A percentile compares a stretch with the other conserved stretches of the same genome.
Evolutionary conservation across 352 stramenopile genomes (phyloP).

Genomic region (Phytophthora colocasiae): DNA sequence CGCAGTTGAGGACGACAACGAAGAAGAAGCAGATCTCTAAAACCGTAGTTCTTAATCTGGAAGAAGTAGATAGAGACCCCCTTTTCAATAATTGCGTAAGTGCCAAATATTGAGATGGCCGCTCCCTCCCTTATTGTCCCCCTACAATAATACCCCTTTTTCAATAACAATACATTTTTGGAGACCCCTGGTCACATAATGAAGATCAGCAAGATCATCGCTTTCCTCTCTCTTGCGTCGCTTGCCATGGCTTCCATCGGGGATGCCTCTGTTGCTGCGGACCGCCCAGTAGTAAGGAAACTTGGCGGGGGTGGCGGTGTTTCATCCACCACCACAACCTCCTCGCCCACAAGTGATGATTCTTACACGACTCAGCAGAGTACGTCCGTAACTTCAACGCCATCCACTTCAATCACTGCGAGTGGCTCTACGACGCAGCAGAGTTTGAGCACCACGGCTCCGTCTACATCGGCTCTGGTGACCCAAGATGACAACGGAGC

Average conservation of each 20-base stretch:
- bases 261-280: constrained; percentile 23
- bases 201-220: constrained; percentile 37
- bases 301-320: constrained; percentile 26
- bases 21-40: too few species aligned
- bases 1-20: too few species aligned
- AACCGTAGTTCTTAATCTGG: too few species aligned
- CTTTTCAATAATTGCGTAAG: too few species aligned
- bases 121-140: too few species aligned
- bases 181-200: too few species aligned
- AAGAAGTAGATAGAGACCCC: too few species aligned
- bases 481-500: neutral
- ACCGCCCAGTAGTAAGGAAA: constrained; percentile 14
- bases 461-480: neutral
- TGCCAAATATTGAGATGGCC: too few species aligned
- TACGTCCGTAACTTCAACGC: constrained; percentile 6
- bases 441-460: constrained; percentile 3
- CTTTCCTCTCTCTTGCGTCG: constrained; percentile 26
- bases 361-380: constrained; percentile 27
- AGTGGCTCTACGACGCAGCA: constrained; percentile 24
- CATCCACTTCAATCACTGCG: constrained; percentile 4
- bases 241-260: constrained; percentile 22
- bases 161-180: too few species aligned
- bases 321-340: constrained; percentile 20
- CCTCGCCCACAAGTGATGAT: constrained; percentile 20
- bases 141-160: too few species aligned